Percentiles rank a stretch among this genome's conserved stretches.
Conservation (phyloP, 176 grass and related monocot genomes). For the Aegilops longissima region DNA sequence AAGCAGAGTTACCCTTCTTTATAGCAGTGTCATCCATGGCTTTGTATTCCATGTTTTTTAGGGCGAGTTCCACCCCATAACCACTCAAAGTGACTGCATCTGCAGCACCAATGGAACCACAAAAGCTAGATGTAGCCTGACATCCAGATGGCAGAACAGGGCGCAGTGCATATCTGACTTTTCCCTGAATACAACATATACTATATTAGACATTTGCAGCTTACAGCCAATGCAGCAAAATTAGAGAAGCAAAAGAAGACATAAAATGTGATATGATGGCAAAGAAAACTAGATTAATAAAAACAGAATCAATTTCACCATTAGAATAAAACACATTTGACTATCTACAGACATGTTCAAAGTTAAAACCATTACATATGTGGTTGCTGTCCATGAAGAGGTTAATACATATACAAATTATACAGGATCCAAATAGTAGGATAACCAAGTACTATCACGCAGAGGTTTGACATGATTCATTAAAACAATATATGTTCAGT, state of each 20-base stretch:
- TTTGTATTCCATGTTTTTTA: conserved; percentile 99
- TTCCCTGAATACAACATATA: conserved; percentile 59
- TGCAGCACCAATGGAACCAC: conserved; percentile 76
- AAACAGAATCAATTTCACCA: neutral
- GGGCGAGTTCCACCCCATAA: conserved; percentile 96
- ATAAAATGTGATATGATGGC: neutral
- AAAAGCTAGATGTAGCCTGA: conserved; percentile 67
- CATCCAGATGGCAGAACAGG: conserved; percentile 88
- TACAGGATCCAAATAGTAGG: conserved; percentile 11
- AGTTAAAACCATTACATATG: neutral
- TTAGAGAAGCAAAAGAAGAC: conserved; percentile 26
- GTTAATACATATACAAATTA: conserved; percentile 23
- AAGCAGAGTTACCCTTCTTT: conserved; percentile 69
- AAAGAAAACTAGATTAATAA: conserved; percentile 17
- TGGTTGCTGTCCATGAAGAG: conserved; percentile 5
- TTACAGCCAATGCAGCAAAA: neutral
- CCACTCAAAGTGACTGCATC: conserved; percentile 94
- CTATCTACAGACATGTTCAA: conserved; percentile 13
- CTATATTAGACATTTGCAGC: conserved; percentile 24
- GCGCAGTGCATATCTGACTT: conserved; percentile 80
- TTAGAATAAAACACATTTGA: conserved; percentile 1
- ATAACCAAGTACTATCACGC: neutral
- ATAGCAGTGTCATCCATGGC: conserved; percentile 93
- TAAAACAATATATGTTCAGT: conserved; percentile 15
- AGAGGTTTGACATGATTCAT: conserved; percentile 16